Conservation (phyloP, 2,329 filamentous ascomycete genomes). For the Ophiocordyceps camponoti-floridani region DNA sequence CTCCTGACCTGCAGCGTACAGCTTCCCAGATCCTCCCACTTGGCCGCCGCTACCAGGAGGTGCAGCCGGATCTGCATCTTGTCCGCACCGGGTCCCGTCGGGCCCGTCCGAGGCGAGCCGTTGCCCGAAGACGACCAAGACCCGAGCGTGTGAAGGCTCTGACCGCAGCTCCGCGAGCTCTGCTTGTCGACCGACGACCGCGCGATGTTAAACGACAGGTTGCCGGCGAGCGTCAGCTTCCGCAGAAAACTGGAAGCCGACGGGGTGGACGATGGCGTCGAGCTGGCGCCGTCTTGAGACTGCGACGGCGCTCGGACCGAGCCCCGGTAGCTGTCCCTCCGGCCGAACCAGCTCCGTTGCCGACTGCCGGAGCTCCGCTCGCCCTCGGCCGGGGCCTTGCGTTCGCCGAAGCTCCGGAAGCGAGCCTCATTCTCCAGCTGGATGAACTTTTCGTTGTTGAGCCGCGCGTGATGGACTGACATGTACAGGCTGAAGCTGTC, state of each 20-base stretch:
- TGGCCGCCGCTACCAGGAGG: slow-evolving; percentile 52
- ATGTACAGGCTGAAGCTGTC: slow-evolving; percentile 74
- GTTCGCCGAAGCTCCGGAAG: slow-evolving; percentile 54
- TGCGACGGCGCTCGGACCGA: slow-evolving; percentile 42
- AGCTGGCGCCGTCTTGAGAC: slow-evolving; percentile 60
- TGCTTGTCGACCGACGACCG: slow-evolving; percentile 53
- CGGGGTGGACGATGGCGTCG: slow-evolving; percentile 36
- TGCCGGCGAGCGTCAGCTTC: slow-evolving; percentile 53
- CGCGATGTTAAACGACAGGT: slow-evolving; percentile 62
- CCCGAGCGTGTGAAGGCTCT: slow-evolving; percentile 43
- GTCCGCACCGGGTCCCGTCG: slow-evolving; percentile 40
- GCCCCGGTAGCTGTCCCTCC: slow-evolving; percentile 47
- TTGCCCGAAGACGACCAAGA: slow-evolving; percentile 30
- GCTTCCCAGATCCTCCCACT: slow-evolving; percentile 85
- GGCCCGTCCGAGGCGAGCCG: slow-evolving; percentile 36
- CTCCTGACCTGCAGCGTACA: slow-evolving; percentile 68
- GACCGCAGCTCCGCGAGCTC: slow-evolving; percentile 29
- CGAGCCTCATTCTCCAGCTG: slow-evolving; percentile 46
- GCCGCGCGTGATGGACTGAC: slow-evolving; percentile 72
- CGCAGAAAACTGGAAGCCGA: slow-evolving; percentile 69
- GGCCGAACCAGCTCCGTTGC: slow-evolving; percentile 39
- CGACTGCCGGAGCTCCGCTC: slow-evolving; percentile 27
- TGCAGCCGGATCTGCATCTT: slow-evolving; percentile 82
- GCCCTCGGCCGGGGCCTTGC: slow-evolving; percentile 27
- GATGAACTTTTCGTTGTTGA: slow-evolving; percentile 83